Percentiles rank a stretch among this genome's conserved stretches.
These are phyloP conservation scores for Oryza officinalis DNA, from an alignment of 176 grass and related monocot species.

Conservation along the genomic window DNA sequence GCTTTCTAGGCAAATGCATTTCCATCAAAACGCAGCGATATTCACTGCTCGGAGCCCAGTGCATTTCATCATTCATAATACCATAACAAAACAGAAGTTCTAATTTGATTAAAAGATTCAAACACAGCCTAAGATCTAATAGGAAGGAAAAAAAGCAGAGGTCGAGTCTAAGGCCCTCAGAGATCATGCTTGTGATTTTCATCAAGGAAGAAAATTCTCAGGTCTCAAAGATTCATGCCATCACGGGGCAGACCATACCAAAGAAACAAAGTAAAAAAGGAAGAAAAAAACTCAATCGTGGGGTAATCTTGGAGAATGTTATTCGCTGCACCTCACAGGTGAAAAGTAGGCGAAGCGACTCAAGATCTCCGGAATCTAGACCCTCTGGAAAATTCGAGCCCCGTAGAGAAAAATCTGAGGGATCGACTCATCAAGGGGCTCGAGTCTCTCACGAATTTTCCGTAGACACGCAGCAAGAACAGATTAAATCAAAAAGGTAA, in stretches of 20 bases:
- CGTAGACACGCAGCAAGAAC: neutral
- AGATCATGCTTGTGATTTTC: constrained; percentile 68
- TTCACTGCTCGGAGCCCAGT: constrained; percentile 88
- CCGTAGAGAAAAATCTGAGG: constrained; percentile 35
- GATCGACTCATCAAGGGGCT: constrained; percentile 76
- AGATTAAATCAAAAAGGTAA: neutral
- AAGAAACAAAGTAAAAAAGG: neutral
- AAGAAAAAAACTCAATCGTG: neutral
- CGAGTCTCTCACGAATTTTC: neutral
- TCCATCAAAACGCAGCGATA: constrained; percentile 61
- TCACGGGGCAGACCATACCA: constrained; percentile 49
- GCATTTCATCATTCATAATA: constrained; percentile 70
- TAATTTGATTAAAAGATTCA: neutral
- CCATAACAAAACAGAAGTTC: neutral
- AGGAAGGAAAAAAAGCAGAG: neutral
- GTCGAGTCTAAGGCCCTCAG: constrained; percentile 52
- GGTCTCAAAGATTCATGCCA: constrained; percentile 99
- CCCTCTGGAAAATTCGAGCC: constrained; percentile 75
- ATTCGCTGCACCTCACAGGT: constrained; percentile 76
- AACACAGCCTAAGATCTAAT: neutral
- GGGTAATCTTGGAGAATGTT: constrained; percentile 61
- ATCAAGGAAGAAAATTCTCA: constrained; percentile 74
- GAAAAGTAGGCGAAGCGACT: constrained; percentile 68
- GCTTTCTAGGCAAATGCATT: constrained; percentile 94
- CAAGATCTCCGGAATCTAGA: constrained; percentile 74